Base-by-base conservation (phyloP, 768 basidiomycete genomes). In the Suillus discolor region DNA sequence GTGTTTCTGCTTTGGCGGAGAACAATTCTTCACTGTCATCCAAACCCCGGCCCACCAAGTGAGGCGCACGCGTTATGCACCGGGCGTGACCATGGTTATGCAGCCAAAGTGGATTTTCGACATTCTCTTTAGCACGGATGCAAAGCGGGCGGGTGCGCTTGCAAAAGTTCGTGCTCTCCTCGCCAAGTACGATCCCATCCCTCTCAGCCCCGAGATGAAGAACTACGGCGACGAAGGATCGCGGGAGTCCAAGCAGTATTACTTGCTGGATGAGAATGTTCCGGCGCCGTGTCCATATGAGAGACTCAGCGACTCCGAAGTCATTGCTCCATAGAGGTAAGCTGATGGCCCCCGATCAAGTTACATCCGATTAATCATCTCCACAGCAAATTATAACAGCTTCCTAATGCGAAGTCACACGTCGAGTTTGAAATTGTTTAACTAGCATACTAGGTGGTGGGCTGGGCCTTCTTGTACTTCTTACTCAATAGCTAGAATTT, bases 51-150 rank as follows among this genome's bases (percentile, higher is more conserved):
- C 68, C 2, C 71, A 71, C 60, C 71, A 70, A 61, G 68, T 72
- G n/a, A 69, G 71, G 25, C 71, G 68, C 23, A 63, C 71, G 11
- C 71, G 71, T 41, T 66, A 65, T n/a, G 62, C 71, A 25, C 65
- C 66, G 7, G 61, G 71, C 9, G 54, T 72, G 51, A 71, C 71
- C 41, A 66, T 72, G n/a, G 71, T 72, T 11, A 69, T 71, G 64
- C 71, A 72, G 36, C 71, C 71, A 16, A 72, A 71, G 42, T 71
- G 71, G 71, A 71, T 70, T 49, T 71, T 71, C 23, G 68, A 71
- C 57, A 70, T 71, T 23, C 61, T 69, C n/a, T 71, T 72, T 53
- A 72, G 65, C 61, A 66, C 31, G 13, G 68, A 67, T 8, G 71
- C 68, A 16, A 71, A 71, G 62, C 65, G 71, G 11, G 54, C 65